Conservation (phyloP, 345 rosid genomes). For the Dovyalis caffra region DNA sequence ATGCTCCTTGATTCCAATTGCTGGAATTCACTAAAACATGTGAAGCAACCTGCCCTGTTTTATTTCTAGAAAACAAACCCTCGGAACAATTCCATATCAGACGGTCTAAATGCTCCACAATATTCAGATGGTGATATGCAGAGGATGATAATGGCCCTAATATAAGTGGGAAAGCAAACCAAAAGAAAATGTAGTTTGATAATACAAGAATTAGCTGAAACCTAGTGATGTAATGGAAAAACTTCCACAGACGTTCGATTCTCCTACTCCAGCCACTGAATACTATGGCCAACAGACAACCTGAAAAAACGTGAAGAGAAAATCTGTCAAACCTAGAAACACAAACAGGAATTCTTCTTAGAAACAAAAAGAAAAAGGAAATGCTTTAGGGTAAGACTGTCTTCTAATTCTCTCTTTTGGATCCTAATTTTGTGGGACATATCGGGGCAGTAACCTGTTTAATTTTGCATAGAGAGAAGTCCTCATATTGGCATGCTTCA, state of each 20-base stretch:
- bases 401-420: too few relatives aligned
- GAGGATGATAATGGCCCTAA: background rate
- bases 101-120: background rate
- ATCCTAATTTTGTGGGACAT: too few relatives aligned
- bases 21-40: background rate
- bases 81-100: background rate
- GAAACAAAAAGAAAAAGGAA: too few relatives aligned
- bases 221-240: background rate
- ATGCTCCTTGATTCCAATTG: background rate
- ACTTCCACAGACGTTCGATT: background rate
- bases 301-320: background rate
- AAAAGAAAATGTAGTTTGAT: background rate
- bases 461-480: background rate
- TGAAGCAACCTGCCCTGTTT: background rate
- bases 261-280: background rate
- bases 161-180: background rate
- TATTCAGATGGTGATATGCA: background rate
- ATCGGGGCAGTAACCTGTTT: too few relatives aligned
- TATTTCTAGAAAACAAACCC: background rate
- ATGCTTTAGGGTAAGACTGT: too few relatives aligned
- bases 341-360: background rate
- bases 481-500: background rate
- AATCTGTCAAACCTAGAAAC: background rate
- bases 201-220: background rate
- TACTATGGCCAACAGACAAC: conserved; percentile 2